Percentiles rank a stretch among this genome's conserved stretches.
Conservation (phyloP, 805 yeast genomes). For the Yarrowia deformans region DNA sequence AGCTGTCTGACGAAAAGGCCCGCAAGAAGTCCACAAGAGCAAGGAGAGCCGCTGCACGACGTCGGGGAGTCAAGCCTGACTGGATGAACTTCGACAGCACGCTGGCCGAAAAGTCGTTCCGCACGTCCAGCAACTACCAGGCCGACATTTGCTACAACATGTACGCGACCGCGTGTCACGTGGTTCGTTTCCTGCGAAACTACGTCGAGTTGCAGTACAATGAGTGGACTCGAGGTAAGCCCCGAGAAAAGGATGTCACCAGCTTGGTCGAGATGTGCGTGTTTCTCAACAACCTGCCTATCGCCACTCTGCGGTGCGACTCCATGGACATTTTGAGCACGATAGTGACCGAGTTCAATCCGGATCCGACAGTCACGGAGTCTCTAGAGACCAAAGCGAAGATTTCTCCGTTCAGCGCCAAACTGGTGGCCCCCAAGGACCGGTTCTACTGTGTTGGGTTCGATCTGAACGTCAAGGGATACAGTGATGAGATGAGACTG, state of each 20-base stretch:
- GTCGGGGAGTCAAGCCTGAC: constrained; percentile 8
- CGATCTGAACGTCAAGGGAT: constrained; percentile 30
- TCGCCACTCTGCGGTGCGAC: constrained; percentile 24
- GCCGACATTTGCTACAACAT: constrained; percentile 35
- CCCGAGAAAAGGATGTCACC: constrained; percentile 6
- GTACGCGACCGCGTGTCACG: constrained; percentile 26
- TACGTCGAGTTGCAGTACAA: constrained; percentile 25
- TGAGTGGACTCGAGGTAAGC: background rate
- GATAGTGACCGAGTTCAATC: constrained; percentile 18
- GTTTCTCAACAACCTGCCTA: constrained; percentile 26
- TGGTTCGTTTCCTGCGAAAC: constrained; percentile 24
- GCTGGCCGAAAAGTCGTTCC: constrained; percentile 3
- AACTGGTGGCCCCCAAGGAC: constrained; percentile 9
- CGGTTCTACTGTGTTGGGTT: constrained; percentile 30
- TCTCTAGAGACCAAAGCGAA: constrained; percentile 5
- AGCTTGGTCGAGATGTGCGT: constrained; percentile 11
- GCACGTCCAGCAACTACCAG: constrained; percentile 9
- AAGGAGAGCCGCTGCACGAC: constrained; percentile 1
- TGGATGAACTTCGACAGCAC: constrained; percentile 29
- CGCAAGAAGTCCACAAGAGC: constrained; percentile 13
- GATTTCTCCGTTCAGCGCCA: background rate
- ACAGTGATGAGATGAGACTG: constrained; percentile 8
- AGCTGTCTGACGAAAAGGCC: background rate
- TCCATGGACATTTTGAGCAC: constrained; percentile 32
- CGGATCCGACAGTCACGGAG: background rate